These are phyloP conservation scores for Heterobasidion irregulare DNA, from an alignment of 1,284 basidiomycete species.

Conservation along the genomic window DNA sequence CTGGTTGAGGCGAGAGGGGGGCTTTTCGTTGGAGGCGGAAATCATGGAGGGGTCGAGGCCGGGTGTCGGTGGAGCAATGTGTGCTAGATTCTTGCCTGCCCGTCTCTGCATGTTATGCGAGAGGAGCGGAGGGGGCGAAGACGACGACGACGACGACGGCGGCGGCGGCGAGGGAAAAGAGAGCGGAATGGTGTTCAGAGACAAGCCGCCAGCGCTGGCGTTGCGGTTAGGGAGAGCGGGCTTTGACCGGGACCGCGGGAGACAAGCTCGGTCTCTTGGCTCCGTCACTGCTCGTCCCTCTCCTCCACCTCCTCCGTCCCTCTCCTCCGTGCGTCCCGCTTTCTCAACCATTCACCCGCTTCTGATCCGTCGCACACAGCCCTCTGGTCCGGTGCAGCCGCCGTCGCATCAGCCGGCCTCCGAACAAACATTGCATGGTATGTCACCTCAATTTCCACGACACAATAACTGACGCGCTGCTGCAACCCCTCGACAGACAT, in stretches of 20 bases:
- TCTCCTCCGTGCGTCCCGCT: neutral
- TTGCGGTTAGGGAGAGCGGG: neutral
- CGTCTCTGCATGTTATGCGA: conserved; percentile 49
- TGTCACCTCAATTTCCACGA: no score
- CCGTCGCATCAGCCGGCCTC: no score
- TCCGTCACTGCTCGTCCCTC: neutral
- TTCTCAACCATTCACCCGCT: no score
- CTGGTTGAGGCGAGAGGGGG: conserved; percentile 39
- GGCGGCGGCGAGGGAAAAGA: neutral
- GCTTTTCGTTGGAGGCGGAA: conserved; percentile 39
- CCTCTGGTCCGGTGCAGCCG: no score
- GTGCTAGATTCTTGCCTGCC: conserved; percentile 38
- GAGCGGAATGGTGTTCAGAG: neutral
- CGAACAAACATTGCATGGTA: no score
- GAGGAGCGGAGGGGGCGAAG: neutral
- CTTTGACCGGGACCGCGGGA: neutral
- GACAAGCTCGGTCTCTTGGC: neutral
- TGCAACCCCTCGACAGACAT: no score
- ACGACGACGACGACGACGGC: conserved; percentile 1
- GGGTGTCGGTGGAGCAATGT: conserved; percentile 39
- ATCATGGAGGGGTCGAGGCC: conserved; percentile 27
- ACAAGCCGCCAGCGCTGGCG: neutral
- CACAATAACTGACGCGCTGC: no score
- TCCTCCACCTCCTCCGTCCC: neutral
- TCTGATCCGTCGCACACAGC: no score